Base-by-base conservation (phyloP, 257 asterid species). In the Capsicum baccatum region DNA sequence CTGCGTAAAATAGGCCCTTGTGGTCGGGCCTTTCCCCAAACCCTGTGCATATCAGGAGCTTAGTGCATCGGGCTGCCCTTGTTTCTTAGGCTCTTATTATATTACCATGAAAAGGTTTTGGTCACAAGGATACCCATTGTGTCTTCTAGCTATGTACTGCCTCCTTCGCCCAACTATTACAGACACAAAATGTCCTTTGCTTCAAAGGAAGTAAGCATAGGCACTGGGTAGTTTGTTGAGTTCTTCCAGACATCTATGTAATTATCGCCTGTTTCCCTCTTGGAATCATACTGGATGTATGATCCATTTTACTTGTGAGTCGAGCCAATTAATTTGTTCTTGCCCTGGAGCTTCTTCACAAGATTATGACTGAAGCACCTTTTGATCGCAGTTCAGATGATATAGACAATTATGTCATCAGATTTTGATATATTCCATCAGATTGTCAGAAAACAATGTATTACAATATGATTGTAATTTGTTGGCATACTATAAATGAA, bases 201-300 rank as follows among this genome's bases (percentile, higher is more conserved):
- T 93, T 94, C 91, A 91, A 91, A 86, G 95, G 97, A 88, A 97
- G 95, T 82, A 93, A 94, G 86, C 98, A 92, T 56, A 89, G 98
- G 89, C 98, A 94, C 83, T 92, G 98, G 94, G 98, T 94, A 85
- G 94, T 88, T 85, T 85, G 16, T 56, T 81, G 71, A 85, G 58
- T 83, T n/a, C 52, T 48, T 55, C 54, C 17, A 44, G 48, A 74
- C 60, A 8, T 74, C 44, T 15, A 47, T 15, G 19, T 21, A 21
- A 6, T 7, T 50, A 50, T 50, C 21, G 17, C 50, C 81, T 74
- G 44, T n/a, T 19, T 73, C 44, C 44, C 4, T 13, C 81, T 21
- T 52, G 60, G 62, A 21, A 52, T 74, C 63, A 21, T 52, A 74
- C 8, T 26, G 21, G 14, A 47, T 13, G 12, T 19, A 19, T 74